Evolutionary conservation across 2,329 filamentous ascomycete species (phyloP).

Genomic region (Fusarium verrucosum): DNA sequence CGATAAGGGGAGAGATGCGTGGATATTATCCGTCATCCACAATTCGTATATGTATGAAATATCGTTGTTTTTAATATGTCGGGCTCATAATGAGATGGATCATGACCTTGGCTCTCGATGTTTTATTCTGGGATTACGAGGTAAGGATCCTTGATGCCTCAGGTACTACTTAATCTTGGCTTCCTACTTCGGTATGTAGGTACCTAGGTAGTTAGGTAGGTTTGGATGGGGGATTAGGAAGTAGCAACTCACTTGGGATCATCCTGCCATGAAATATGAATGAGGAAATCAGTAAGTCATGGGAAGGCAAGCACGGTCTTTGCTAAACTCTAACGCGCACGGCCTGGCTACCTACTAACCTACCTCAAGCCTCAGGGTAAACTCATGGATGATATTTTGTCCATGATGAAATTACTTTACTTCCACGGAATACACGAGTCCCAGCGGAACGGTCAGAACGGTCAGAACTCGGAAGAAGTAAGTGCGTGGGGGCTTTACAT

Average conservation of each 20-base stretch:
- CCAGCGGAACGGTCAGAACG: slow-evolving; percentile 31
- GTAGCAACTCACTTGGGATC: background rate
- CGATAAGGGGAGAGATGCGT: slow-evolving; percentile 26
- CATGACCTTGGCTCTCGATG: background rate
- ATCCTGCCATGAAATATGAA: background rate
- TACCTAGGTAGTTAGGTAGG: no score
- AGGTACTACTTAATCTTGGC: background rate
- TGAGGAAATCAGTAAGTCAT: background rate
- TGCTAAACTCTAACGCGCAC: slow-evolving; percentile 14
- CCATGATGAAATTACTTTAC: background rate
- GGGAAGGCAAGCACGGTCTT: slow-evolving; percentile 2
- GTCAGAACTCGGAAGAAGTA: slow-evolving; percentile 1
- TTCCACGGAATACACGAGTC: slow-evolving; percentile 17
- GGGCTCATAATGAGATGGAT: background rate
- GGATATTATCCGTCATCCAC: slow-evolving; percentile 15
- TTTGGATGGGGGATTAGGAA: background rate
- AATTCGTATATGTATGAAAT: no score
- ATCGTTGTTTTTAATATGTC: slow-evolving; percentile 9
- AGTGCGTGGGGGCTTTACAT: slow-evolving; percentile 18
- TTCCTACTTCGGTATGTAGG: no score
- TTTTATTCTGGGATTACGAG: background rate
- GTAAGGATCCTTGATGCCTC: background rate
- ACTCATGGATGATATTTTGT: background rate
- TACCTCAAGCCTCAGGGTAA: background rate
- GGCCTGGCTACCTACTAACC: background rate